Conservation (phyloP, 2,329 filamentous ascomycete species). For the Cladophialophora exuberans region DNA sequence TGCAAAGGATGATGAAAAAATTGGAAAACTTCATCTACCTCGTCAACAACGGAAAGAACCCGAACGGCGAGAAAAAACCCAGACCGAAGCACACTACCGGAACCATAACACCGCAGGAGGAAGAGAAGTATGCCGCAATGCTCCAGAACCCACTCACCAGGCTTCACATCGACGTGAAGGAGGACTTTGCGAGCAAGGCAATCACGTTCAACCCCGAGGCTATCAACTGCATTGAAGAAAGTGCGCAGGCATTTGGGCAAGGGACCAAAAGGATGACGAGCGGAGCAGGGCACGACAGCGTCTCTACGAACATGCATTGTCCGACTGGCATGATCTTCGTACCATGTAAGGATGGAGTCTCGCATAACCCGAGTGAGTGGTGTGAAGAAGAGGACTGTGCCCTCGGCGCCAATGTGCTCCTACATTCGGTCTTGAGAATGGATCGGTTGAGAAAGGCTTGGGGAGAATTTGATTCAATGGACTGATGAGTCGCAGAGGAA, state of each 20-base stretch:
- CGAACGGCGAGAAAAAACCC: background rate
- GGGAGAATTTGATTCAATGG: constrained; percentile 23
- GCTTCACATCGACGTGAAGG: constrained; percentile 19
- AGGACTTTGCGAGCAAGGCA: constrained; percentile 50
- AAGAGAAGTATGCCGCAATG: background rate
- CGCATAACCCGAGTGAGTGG: constrained; percentile 67
- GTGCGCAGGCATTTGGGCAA: constrained; percentile 58
- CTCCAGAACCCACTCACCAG: constrained; percentile 11
- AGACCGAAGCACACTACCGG: background rate
- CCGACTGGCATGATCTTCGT: constrained; percentile 71
- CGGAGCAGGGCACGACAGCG: constrained; percentile 69
- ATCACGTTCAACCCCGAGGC: constrained; percentile 69
- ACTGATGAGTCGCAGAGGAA: background rate
- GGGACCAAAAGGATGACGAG: constrained; percentile 59
- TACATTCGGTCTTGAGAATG: constrained; percentile 44
- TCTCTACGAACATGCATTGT: constrained; percentile 61
- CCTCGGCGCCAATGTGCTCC: constrained; percentile 29
- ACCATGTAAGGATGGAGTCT: constrained; percentile 65
- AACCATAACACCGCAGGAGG: background rate
- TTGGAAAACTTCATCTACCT: constrained; percentile 4
- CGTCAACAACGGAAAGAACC: constrained; percentile 58
- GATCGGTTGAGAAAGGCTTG: constrained; percentile 38
- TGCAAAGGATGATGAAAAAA: constrained; percentile 22
- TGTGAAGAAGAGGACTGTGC: constrained; percentile 62
- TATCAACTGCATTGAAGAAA: constrained; percentile 65